A percentile compares a stretch with the other conserved stretches of the same genome.
Conservation (phyloP, 495 filamentous ascomycete genomes). For the Recurvomyces mirabilis region DNA sequence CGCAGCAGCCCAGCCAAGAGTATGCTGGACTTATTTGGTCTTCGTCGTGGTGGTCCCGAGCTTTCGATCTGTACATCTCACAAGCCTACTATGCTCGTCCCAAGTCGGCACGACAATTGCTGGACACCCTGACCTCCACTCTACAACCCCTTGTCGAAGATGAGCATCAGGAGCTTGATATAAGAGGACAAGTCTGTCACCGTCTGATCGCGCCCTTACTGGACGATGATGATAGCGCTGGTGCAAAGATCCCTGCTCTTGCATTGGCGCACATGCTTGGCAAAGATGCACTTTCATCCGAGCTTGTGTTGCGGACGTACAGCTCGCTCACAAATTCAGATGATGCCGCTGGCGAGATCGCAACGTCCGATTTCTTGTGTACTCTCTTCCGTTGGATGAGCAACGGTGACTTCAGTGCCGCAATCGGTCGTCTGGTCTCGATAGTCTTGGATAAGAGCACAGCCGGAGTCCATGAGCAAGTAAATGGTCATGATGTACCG, state of each 20-base stretch:
- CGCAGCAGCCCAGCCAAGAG: conserved; percentile 27
- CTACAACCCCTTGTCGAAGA: background rate
- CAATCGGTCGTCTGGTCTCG: conserved; percentile 51
- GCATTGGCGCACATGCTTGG: conserved; percentile 47
- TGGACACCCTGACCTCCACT: conserved; percentile 26
- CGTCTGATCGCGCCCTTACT: background rate
- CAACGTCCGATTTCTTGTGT: too few species aligned
- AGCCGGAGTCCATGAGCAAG: too few species aligned
- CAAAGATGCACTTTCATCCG: conserved; percentile 36
- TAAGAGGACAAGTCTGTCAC: background rate
- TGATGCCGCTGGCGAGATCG: too few species aligned
- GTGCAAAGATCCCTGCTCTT: conserved; percentile 53
- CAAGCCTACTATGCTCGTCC: conserved; percentile 63
- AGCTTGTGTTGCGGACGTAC: background rate
- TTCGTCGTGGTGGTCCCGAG: conserved; percentile 39
- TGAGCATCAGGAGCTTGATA: background rate
- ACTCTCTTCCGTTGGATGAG: conserved; percentile 55
- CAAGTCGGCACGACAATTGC: conserved; percentile 62
- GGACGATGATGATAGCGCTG: conserved; percentile 35
- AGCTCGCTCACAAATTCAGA: too few species aligned
- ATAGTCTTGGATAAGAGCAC: conserved; percentile 12
- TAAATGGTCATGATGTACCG: background rate
- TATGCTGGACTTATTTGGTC: conserved; percentile 28
- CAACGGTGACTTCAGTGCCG: conserved; percentile 49
- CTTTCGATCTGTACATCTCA: conserved; percentile 61